Conservation (phyloP, 1,139 yeast genomes). For the Saccharomyces hybrid region DNA sequence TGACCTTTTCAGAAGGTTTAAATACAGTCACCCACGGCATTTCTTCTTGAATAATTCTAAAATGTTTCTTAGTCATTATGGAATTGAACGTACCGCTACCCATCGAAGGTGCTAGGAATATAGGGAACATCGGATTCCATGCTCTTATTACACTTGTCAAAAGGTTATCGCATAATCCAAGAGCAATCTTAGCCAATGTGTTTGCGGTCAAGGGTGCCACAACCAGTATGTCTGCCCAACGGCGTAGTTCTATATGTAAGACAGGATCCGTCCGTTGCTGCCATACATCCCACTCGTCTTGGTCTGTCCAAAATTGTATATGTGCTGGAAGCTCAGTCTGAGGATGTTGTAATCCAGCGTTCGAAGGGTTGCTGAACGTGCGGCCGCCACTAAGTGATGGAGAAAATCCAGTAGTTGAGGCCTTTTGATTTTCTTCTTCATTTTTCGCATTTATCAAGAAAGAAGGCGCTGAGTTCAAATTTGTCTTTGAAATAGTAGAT, state of each 20-base stretch:
- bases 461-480: not conserved
- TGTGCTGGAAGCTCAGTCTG: conserved; percentile 48
- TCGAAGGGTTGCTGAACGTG: not conserved
- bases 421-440: not conserved
- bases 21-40: conserved; percentile 72
- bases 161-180: conserved; percentile 87
- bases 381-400: not conserved
- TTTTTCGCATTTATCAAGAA: not conserved
- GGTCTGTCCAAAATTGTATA: conserved; percentile 77
- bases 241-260: conserved; percentile 80
- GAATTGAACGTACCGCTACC: conserved; percentile 94
- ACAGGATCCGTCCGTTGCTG: conserved; percentile 80
- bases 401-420: not conserved
- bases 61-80: conserved; percentile 82
- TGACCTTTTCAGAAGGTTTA: conserved; percentile 89
- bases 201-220: conserved; percentile 94
- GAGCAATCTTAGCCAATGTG: conserved; percentile 81
- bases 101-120: conserved; percentile 94
- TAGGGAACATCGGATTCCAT: conserved; percentile 88
- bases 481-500: not conserved
- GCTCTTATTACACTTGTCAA: conserved; percentile 77
- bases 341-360: conserved; percentile 12
- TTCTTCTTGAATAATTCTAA: conserved; percentile 51
- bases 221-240: conserved; percentile 92
- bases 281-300: conserved; percentile 92